A percentile compares a stretch with the other conserved stretches of the same genome.
phyloP scores from a whole-genome alignment of 805 yeast species.

The Kluyveromyces starmeri region DNA sequence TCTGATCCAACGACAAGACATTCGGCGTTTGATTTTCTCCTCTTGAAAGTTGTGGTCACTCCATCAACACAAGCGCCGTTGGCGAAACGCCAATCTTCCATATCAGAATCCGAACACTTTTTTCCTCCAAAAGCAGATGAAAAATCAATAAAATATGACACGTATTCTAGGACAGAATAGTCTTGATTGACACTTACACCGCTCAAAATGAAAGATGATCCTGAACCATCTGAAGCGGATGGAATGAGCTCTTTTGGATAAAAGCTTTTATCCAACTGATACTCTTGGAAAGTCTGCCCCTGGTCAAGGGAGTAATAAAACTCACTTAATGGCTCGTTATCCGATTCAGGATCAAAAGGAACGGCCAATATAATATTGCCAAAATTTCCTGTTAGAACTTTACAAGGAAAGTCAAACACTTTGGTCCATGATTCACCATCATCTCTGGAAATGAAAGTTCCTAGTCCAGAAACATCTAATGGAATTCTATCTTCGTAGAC shows the following conservation, averaged over 20 bases:
- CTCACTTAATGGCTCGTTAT: constrained; percentile 30
- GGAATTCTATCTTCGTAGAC: constrained; percentile 12
- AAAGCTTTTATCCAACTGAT: constrained; percentile 37
- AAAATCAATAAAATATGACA: constrained; percentile 41
- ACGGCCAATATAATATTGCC: constrained; percentile 65
- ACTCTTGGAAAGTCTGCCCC: constrained; percentile 55
- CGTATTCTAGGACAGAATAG: neutral
- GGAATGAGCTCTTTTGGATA: constrained; percentile 34
- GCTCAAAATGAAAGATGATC: constrained; percentile 44
- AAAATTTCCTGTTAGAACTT: constrained; percentile 61
- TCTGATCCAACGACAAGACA: constrained; percentile 40
- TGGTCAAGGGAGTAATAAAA: constrained; percentile 58
- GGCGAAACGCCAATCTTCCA: constrained; percentile 49
- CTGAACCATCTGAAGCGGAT: constrained; percentile 65
- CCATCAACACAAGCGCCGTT: constrained; percentile 53
- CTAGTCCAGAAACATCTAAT: constrained; percentile 9
- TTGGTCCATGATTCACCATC: constrained; percentile 68
- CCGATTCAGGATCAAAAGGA: constrained; percentile 33
- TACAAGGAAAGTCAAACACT: constrained; percentile 43
- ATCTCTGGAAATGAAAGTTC: constrained; percentile 62
- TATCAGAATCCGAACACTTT: constrained; percentile 41
- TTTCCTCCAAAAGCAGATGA: constrained; percentile 40
- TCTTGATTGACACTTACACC: constrained; percentile 29
- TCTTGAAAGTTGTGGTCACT: constrained; percentile 47
- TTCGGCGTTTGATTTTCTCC: constrained; percentile 57